Conservation (phyloP, 139 green algal genomes). For the Chlamydomonas incerta region DNA sequence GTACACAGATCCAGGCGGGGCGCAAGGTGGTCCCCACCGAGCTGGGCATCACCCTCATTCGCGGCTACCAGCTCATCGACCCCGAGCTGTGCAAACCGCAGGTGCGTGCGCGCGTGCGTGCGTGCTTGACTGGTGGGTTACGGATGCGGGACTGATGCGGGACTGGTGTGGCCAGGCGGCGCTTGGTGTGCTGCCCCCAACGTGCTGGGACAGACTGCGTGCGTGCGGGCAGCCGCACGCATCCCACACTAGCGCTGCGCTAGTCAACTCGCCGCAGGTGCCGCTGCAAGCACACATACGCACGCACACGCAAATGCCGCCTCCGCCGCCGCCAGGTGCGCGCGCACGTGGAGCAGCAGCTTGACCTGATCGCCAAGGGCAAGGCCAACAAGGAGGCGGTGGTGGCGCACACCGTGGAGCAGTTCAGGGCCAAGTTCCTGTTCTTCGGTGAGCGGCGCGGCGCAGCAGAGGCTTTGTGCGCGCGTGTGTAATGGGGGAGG, state of each 20-base stretch:
- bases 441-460: constrained; percentile 79
- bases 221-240: too few species aligned
- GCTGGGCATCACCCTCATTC: constrained; percentile 88
- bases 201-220: too few species aligned
- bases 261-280: too few species aligned
- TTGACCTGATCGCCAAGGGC: constrained; percentile 86
- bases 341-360: constrained; percentile 88
- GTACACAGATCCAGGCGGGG: constrained; percentile 72
- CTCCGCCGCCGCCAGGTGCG: too few species aligned
- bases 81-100: constrained; percentile 84
- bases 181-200: too few species aligned
- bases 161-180: too few species aligned
- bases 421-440: constrained; percentile 83
- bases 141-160: too few species aligned
- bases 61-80: constrained; percentile 83
- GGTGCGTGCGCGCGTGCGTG: constrained; percentile 48
- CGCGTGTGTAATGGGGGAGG: too few species aligned
- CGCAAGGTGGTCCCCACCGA: constrained; percentile 85
- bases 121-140: too few species aligned
- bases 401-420: constrained; percentile 76
- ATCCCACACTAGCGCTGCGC: too few species aligned
- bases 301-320: too few species aligned
- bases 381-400: constrained; percentile 81
- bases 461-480: too few species aligned
- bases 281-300: neutral